These are phyloP conservation scores for Capsicum rhomboideum DNA, from an alignment of 257 asterid species.

Conservation along the genomic window DNA sequence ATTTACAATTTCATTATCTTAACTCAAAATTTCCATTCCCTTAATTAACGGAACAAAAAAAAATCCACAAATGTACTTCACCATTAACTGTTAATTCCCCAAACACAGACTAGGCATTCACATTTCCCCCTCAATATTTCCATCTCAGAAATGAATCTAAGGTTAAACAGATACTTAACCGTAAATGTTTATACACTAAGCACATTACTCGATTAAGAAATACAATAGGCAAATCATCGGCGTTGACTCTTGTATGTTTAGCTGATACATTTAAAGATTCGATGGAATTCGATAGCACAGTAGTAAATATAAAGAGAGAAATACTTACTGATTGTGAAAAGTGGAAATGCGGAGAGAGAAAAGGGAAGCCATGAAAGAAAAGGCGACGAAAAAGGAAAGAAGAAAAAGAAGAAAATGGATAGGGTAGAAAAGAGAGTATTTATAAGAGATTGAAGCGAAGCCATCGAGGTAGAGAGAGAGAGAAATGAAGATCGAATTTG, in stretches of 20 bases:
- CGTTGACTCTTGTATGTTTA: not conserved
- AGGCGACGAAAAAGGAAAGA: conserved; percentile 31
- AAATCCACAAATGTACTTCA: not conserved
- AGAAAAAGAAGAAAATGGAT: not conserved
- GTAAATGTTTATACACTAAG: not conserved
- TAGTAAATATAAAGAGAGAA: not conserved
- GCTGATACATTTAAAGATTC: not conserved
- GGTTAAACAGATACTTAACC: not conserved
- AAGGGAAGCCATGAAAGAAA: conserved; percentile 38
- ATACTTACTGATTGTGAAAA: conserved; percentile 35
- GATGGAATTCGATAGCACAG: not conserved
- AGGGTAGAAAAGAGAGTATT: conserved; percentile 6
- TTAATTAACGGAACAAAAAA: not conserved
- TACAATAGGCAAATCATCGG: not conserved
- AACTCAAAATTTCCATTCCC: not conserved
- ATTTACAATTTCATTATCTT: no score
- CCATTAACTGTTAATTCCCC: not conserved
- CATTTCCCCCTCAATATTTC: not conserved
- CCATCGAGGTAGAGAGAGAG: conserved; percentile 34
- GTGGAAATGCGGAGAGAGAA: conserved; percentile 29
- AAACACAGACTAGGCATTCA: not conserved
- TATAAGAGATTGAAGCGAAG: conserved; percentile 32
- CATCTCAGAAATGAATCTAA: not conserved
- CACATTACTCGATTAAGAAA: not conserved
- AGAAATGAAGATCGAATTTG: not conserved